Evolutionary conservation across 208 protist species (phyloP).

Genomic region (Leishmania tropica): DNA sequence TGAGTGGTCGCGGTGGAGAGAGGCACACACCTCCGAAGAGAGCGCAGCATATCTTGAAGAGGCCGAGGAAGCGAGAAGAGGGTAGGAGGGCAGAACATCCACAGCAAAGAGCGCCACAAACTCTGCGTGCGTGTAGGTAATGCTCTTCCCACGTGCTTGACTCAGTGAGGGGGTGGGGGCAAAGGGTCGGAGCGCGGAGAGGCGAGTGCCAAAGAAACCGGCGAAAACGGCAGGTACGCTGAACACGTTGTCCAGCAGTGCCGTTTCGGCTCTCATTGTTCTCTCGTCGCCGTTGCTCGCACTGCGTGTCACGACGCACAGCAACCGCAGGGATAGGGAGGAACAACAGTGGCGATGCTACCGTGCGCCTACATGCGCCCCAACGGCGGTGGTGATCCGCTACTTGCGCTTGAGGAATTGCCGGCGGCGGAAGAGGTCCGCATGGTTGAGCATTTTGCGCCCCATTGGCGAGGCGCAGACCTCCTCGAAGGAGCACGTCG

Average conservation of each 20-base stretch:
- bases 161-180: neutral
- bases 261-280: neutral
- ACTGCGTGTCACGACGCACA: neutral
- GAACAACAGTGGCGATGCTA: neutral
- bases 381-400: neutral
- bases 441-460: constrained; percentile 80
- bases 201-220: neutral
- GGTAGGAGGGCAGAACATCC: neutral
- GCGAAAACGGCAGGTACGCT: neutral
- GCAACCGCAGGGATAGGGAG: neutral
- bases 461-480: constrained; percentile 70
- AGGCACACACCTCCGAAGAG: neutral
- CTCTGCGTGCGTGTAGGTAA: neutral
- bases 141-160: neutral
- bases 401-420: constrained; percentile 45
- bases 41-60: neutral
- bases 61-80: neutral
- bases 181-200: neutral
- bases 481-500: constrained; percentile 55
- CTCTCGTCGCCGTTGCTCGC: too few species aligned
- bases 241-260: too few species aligned
- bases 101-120: neutral
- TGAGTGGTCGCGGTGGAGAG: neutral
- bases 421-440: constrained; percentile 67
- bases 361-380: neutral